phyloP scores from a whole-genome alignment of 2,329 filamentous ascomycete species.

The Diplodia mutila region DNA sequence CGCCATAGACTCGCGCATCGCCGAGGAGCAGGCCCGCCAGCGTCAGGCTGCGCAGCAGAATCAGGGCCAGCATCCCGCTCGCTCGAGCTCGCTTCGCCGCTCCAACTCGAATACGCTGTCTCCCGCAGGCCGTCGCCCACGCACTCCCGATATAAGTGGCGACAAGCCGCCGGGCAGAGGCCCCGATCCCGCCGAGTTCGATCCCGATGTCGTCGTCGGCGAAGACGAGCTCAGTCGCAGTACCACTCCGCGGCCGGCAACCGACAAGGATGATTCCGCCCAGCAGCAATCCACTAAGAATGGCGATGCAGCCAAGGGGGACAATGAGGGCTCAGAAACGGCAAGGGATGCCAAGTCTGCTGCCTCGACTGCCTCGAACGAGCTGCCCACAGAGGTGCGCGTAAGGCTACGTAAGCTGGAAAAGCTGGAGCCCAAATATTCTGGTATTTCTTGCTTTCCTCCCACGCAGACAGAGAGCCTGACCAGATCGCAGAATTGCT shows the following conservation, averaged over 20 bases:
- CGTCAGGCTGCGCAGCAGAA: constrained; percentile 51
- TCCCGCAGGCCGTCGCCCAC: constrained; percentile 41
- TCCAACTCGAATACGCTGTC: constrained; percentile 50
- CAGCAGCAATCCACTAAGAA: constrained; percentile 29
- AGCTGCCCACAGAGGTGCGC: constrained; percentile 74
- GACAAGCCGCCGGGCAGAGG: constrained; percentile 55
- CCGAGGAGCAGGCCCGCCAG: constrained; percentile 87
- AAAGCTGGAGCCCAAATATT: constrained; percentile 84
- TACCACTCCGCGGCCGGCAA: constrained; percentile 60
- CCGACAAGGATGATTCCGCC: constrained; percentile 40
- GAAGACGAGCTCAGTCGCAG: constrained; percentile 70
- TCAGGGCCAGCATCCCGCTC: constrained; percentile 51
- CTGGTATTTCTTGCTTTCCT: constrained; percentile 58
- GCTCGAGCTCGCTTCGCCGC: constrained; percentile 50
- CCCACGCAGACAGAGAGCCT: constrained; percentile 3
- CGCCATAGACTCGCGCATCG: constrained; percentile 83
- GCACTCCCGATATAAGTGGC: constrained; percentile 37
- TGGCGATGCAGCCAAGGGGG: constrained; percentile 37
- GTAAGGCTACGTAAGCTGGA: constrained; percentile 82
- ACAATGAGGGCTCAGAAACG: constrained; percentile 36
- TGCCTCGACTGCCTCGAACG: constrained; percentile 46
- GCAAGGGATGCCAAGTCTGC: constrained; percentile 34
- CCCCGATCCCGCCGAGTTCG: constrained; percentile 85
- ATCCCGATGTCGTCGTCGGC: constrained; percentile 83
- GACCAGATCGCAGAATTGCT: constrained; percentile 67